Evolutionary conservation across 2,329 filamentous ascomycete species (phyloP), one percentile per base, ranked within the genome.

Genomic region (Penicillium palitans): DNA sequence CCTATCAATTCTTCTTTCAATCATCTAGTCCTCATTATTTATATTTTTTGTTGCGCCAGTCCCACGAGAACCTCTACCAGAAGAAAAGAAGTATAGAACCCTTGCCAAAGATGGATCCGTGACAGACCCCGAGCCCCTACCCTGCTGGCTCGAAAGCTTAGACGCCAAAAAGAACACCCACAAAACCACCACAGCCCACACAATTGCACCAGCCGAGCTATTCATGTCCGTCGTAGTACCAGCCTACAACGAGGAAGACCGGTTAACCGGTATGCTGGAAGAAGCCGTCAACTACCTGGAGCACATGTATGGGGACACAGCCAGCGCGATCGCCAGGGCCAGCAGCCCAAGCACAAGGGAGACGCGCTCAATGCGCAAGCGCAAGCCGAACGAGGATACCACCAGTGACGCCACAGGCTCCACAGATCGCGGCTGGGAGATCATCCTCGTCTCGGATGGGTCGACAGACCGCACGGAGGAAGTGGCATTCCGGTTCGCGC

Each of bases 191-290:
- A 21, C 78, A 76, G 44, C 88, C 95, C 57, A 89, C 92, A 77
- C 77, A 45, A 89, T 96, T 55, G 89, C 92, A 63, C 83, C 87
- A 2, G 84, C 92, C 15, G 87, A 93, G 61, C 77, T 97, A n/a
- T 90, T 89, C 72, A 87, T 99, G 80, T 95, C 90, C 54, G 87
- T 98, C 8, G 91, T 99, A 0, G 88, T 99, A 44, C 95, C 95
- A 0, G 95, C 95, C 10, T 99, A 92, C 82, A 99, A 99, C 67
- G 95, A 99, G 72, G 89, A 93, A 72, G 83, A 90, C 58, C 87
- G 95, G 31, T 83, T 99, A 47, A 82, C 86, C 13, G 89, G 88
- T 12, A 96, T 96, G 78, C 82, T 99, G 13, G 88, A 96, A 70
- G 95, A 99, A 76, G 92, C 95, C 1, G 89, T 98, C 27, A 87